Conservation (phyloP, 192 early-diverging fungal species). For the Backusella parvicylindrica region DNA sequence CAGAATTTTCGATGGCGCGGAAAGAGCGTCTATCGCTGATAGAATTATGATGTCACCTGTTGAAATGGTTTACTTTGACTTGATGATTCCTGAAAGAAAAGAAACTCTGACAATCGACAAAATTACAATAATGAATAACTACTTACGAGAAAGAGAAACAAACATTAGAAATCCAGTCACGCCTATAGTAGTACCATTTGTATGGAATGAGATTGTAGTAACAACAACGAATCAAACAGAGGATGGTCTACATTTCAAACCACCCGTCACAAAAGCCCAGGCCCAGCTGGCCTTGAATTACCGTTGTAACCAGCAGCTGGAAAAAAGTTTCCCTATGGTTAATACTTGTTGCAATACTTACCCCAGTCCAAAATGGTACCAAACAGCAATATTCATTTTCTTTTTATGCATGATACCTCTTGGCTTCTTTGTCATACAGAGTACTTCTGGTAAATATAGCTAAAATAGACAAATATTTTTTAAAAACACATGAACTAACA, state of each 20-base stretch:
- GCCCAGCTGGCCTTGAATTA: slow-evolving; percentile 59
- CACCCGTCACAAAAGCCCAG: slow-evolving; percentile 43
- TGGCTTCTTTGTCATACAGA: slow-evolving; percentile 6
- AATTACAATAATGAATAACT: slow-evolving; percentile 52
- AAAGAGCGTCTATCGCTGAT: slow-evolving; percentile 30
- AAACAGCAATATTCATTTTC: slow-evolving; percentile 34
- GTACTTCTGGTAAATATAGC: neutral
- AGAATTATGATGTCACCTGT: slow-evolving; percentile 33
- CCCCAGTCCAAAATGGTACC: slow-evolving; percentile 43
- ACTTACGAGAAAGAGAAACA: slow-evolving; percentile 32
- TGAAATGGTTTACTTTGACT: slow-evolving; percentile 39
- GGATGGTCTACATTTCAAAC: slow-evolving; percentile 71
- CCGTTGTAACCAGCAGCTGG: slow-evolving; percentile 51
- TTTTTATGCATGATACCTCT: slow-evolving; percentile 40
- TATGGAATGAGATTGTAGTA: slow-evolving; percentile 47
- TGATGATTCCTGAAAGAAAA: slow-evolving; percentile 45
- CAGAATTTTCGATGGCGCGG: slow-evolving; percentile 25
- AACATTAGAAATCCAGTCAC: slow-evolving; percentile 15
- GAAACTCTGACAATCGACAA: slow-evolving; percentile 39
- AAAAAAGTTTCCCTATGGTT: slow-evolving; percentile 42
- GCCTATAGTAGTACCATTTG: slow-evolving; percentile 42
- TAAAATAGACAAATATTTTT: neutral
- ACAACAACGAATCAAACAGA: slow-evolving; percentile 38
- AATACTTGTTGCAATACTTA: slow-evolving; percentile 61
- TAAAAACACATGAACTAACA: neutral